phyloP scores from a whole-genome alignment of 257 asterid genomes.

The Rauvolfia tetraphylla region DNA sequence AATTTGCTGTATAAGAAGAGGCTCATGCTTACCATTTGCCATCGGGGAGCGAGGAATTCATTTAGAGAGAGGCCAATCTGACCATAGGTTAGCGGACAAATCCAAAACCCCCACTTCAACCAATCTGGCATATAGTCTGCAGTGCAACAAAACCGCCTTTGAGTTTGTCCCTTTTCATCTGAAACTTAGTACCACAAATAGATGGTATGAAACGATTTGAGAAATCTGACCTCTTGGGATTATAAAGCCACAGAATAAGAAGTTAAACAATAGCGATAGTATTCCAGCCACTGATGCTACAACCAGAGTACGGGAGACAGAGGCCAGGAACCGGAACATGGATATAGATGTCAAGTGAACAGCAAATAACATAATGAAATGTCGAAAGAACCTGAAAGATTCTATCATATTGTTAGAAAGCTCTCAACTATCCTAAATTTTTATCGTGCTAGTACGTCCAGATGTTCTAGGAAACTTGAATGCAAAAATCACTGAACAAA shows the following conservation, averaged over 20 bases:
- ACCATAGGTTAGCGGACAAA: constrained; percentile 63
- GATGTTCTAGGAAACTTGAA: background rate
- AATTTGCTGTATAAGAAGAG: background rate
- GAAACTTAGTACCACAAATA: background rate
- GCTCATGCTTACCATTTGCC: constrained; percentile 48
- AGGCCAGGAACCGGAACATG: constrained; percentile 62
- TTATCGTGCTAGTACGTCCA: constrained; percentile 4
- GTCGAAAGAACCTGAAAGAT: constrained; percentile 56
- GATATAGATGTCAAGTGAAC: constrained; percentile 57
- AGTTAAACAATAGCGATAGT: constrained; percentile 34
- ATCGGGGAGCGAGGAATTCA: constrained; percentile 64
- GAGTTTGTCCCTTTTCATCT: background rate
- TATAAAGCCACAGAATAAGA: constrained; percentile 55
- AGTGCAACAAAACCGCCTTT: constrained; percentile 7
- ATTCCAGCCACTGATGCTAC: constrained; percentile 45
- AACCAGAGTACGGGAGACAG: constrained; percentile 44
- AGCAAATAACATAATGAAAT: constrained; percentile 40
- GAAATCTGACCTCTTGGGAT: constrained; percentile 52
- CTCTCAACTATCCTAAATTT: background rate
- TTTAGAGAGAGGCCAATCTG: constrained; percentile 60
- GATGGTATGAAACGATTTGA: background rate
- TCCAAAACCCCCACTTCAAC: constrained; percentile 77
- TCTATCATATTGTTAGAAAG: constrained; percentile 5
- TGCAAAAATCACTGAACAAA: background rate
- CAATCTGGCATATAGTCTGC: constrained; percentile 73